phyloP scores from a whole-genome alignment of 2,329 filamentous ascomycete species.

The Neonectria ditissima region DNA sequence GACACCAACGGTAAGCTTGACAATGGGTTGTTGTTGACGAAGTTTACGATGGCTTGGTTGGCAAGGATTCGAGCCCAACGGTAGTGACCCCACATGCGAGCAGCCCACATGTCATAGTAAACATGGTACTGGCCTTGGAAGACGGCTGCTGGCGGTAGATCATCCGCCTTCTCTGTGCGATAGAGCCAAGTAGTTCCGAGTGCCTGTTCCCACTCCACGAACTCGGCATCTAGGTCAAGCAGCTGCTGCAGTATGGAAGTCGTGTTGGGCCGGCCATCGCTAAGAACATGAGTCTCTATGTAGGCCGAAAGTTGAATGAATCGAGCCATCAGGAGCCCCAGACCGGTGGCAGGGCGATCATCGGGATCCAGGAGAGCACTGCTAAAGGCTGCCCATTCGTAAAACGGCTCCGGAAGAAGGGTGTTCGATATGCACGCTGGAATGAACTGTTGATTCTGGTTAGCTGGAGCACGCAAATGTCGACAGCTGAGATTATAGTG shows the following conservation, averaged over 20 bases:
- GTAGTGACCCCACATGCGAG: constrained; percentile 69
- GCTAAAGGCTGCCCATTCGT: constrained; percentile 57
- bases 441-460: constrained; percentile 54
- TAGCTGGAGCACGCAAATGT: constrained; percentile 13
- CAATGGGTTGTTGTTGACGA: constrained; percentile 52
- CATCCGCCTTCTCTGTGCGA: constrained; percentile 46
- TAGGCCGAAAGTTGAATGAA: constrained; percentile 55
- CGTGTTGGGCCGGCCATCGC: constrained; percentile 53
- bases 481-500: neutral
- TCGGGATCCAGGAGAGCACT: constrained; percentile 49
- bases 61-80: constrained; percentile 68
- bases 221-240: constrained; percentile 53
- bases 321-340: constrained; percentile 55
- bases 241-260: constrained; percentile 53
- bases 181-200: constrained; percentile 54
- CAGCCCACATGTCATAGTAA: constrained; percentile 66
- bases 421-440: constrained; percentile 56
- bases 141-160: constrained; percentile 55
- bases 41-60: constrained; percentile 61
- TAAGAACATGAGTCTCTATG: constrained; percentile 49
- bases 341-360: constrained; percentile 55
- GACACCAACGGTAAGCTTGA: constrained; percentile 52
- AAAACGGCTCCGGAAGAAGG: constrained; percentile 55
- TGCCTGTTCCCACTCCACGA: constrained; percentile 54
- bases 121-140: constrained; percentile 66